phyloP scores from a whole-genome alignment of 495 filamentous ascomycete genomes.

The Neurospora sp. region DNA sequence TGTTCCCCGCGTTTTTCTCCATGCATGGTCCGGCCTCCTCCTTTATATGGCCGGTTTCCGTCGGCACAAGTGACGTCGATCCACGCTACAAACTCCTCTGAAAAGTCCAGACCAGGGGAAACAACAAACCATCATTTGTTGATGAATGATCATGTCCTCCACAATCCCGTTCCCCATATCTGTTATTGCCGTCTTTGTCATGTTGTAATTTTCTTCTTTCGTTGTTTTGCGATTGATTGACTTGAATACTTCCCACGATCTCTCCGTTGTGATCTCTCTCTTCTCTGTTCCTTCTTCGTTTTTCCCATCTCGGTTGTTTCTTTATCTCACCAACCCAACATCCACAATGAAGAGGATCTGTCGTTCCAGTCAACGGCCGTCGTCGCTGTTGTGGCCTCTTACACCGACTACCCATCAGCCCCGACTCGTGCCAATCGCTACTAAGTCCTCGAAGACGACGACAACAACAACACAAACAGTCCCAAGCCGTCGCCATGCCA shows the following conservation, averaged over 20 bases:
- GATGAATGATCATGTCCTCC: not conserved
- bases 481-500: constrained; percentile 13
- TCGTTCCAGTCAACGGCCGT: not conserved
- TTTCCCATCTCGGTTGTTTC: not conserved
- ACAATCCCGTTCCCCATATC: not conserved
- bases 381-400: constrained; percentile 1
- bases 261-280: not conserved
- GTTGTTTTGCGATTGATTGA: not conserved
- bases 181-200: not conserved
- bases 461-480: not conserved
- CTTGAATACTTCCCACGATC: not conserved
- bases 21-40: not conserved
- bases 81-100: not conserved
- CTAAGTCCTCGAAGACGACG: not conserved
- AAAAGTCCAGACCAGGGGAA: not conserved
- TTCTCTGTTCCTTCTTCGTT: not conserved
- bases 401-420: not conserved
- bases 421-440: not conserved
- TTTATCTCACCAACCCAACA: no score
- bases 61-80: constrained; percentile 29
- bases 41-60: constrained; percentile 14
- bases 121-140: not conserved
- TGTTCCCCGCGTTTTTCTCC: not conserved
- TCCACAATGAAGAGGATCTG: constrained; percentile 15
- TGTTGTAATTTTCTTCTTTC: not conserved